Evolutionary conservation across 2,329 filamentous ascomycete genomes (phyloP).

Genomic region (Emmonsia crescens): DNA sequence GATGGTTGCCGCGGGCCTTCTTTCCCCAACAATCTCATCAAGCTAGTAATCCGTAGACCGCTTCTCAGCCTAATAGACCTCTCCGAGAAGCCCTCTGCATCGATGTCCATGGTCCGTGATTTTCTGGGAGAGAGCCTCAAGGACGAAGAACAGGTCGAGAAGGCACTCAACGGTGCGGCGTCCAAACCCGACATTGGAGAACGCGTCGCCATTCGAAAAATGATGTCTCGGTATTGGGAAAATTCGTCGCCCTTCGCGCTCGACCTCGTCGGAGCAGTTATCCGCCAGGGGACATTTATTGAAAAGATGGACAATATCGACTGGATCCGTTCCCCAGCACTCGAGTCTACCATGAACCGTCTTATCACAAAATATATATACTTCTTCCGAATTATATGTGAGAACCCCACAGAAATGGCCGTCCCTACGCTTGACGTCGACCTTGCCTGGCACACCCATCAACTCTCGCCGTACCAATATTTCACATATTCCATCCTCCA

Average conservation of each 20-base stretch:
- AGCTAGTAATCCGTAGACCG: conserved; percentile 32
- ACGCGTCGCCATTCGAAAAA: conserved; percentile 25
- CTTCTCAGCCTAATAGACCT: conserved; percentile 33
- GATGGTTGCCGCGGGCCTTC: conserved; percentile 18
- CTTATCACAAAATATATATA: conserved; percentile 46
- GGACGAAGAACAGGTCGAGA: conserved; percentile 28
- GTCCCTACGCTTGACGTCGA: conserved; percentile 30
- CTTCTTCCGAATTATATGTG: conserved; percentile 34
- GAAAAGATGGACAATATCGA: conserved; percentile 62
- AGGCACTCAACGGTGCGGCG: conserved; percentile 26
- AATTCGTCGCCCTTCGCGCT: conserved; percentile 30
- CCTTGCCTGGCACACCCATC: conserved; percentile 56
- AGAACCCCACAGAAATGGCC: conserved; percentile 24
- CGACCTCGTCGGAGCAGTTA: conserved; percentile 33
- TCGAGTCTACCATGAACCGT: conserved; percentile 52
- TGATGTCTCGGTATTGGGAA: conserved; percentile 37
- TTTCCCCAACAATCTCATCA: conserved; percentile 52
- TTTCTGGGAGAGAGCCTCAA: conserved; percentile 40
- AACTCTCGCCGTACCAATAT: conserved; percentile 56
- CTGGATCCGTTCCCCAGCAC: conserved; percentile 64
- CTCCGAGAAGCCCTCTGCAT: conserved; percentile 22
- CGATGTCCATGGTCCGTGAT: conserved; percentile 42
- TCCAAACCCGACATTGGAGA: conserved; percentile 14
- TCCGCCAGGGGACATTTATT: conserved; percentile 34
- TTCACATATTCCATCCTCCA: conserved; percentile 43